Evolutionary conservation across 345 rosid species (phyloP).

Genomic region (Aquilaria malaccensis): DNA sequence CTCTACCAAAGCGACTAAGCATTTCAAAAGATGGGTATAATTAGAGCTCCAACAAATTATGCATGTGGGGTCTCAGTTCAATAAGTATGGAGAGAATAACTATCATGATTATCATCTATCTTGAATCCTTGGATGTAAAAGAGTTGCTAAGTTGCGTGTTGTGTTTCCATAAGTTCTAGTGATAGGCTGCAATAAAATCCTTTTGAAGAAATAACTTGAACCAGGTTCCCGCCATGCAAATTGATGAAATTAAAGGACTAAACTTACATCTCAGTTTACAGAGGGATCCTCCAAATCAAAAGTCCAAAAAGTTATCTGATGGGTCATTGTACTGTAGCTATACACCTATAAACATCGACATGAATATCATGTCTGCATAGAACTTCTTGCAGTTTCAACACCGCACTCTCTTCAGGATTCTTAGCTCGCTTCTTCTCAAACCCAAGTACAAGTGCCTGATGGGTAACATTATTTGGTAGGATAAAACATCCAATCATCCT

Average conservation of each 20-base stretch:
- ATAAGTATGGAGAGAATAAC: no score
- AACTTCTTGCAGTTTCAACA: constrained; percentile 29
- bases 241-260: background rate
- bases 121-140: no score
- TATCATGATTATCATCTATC: no score
- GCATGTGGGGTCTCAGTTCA: no score
- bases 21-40: no score
- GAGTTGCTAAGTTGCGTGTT: no score
- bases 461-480: constrained; percentile 31
- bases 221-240: no score
- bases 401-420: constrained; percentile 31
- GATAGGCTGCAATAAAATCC: no score
- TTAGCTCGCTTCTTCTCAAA: constrained; percentile 23
- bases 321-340: background rate
- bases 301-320: constrained; percentile 4
- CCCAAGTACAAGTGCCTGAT: constrained; percentile 32
- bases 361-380: constrained; percentile 14
- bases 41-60: no score
- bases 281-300: constrained; percentile 3
- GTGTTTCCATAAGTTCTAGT: no score
- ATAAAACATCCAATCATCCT: constrained; percentile 37
- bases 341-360: constrained; percentile 3
- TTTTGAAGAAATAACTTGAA: no score
- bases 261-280: constrained; percentile 5
- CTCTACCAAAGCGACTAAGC: no score